Percentiles rank a stretch among this genome's conserved stretches.
Evolutionary conservation across 2,329 filamentous ascomycete species (phyloP).

Genomic region (Colletotrichum trifolii): DNA sequence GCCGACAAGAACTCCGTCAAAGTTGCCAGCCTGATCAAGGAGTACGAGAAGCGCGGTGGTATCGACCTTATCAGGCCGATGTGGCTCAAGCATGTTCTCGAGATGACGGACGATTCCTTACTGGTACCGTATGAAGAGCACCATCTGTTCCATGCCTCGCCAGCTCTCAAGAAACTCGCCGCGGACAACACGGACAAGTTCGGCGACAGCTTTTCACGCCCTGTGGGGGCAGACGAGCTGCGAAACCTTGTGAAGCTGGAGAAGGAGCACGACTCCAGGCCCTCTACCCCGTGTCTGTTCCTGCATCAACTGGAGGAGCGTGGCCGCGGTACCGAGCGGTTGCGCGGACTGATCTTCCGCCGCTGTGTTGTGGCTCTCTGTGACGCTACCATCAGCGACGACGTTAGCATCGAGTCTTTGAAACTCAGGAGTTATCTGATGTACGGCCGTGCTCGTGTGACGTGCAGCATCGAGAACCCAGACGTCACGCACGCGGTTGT

Average conservation of each 20-base stretch:
- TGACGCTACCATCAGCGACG: conserved; percentile 38
- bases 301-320: conserved; percentile 66
- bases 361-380: conserved; percentile 56
- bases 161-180: conserved; percentile 64
- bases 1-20: conserved; percentile 85
- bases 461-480: conserved; percentile 60
- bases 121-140: conserved; percentile 70
- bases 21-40: conserved; percentile 84
- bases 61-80: conserved; percentile 80
- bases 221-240: conserved; percentile 74
- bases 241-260: conserved; percentile 60
- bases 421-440: conserved; percentile 66
- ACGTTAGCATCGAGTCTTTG: conserved; percentile 43
- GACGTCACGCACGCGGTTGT: conserved; percentile 79
- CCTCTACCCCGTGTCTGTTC: conserved; percentile 59
- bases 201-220: conserved; percentile 84
- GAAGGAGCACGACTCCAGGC: conserved; percentile 49
- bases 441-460: conserved; percentile 76
- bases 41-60: conserved; percentile 75
- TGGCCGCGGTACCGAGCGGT: conserved; percentile 62
- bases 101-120: conserved; percentile 65
- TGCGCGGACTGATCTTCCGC: conserved; percentile 65
- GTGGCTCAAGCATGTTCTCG: conserved; percentile 88
- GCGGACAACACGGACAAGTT: conserved; percentile 77
- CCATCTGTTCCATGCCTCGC: conserved; percentile 79